Base-by-base conservation (phyloP, 441 rosid species). In the Melastoma candidum region DNA sequence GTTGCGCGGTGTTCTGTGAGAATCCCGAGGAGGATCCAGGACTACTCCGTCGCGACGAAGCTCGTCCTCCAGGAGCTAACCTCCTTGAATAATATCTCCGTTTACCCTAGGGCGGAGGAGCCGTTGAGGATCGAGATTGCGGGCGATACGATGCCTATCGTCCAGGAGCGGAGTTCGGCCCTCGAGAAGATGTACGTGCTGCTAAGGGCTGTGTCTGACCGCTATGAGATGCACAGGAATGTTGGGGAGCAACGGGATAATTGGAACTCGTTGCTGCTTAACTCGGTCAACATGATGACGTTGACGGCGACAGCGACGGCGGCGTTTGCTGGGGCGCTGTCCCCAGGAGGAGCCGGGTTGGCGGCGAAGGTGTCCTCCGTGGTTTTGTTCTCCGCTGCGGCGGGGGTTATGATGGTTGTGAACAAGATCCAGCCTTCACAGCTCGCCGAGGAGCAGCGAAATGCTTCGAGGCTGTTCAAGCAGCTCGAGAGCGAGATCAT, bases 331-430 rank as follows among this genome's bases (percentile, higher is more conserved):
- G 56, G 17, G 4, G 47, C 26, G 11, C 25, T 41, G 32, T 52
- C 56, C 36, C 36, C 41, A 26, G 57, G 17, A 46, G 48, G 12
- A 47, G 59, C 53, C 22, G 54, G 9, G 46, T 14, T 47, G 13
- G 52, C 65, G 10, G 44, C 72, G 24, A 69, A 69, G 47, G 26
- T 62, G 12, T 69, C 71, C 6, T 72, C 77, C 3, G 51, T 64
- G 2, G 7, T 69, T 0, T 36, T 61, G 53, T 61, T 61, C 47
- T 24, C 48, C 0, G 58, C 54, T 0, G 44, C 65, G 59, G 54
- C 65, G 4, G 58, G 65, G 22, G 47, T 61, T 58, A 25, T 49
- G 6, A 53, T 54, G 0, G 12, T 61, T 0, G 43, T 54, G 59
- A 54, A 27, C 59, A 61, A 61, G 46, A 54, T 61, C 47, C 59